phyloP scores from a whole-genome alignment of 306 rosid species.

The Arachis hypogaea region DNA sequence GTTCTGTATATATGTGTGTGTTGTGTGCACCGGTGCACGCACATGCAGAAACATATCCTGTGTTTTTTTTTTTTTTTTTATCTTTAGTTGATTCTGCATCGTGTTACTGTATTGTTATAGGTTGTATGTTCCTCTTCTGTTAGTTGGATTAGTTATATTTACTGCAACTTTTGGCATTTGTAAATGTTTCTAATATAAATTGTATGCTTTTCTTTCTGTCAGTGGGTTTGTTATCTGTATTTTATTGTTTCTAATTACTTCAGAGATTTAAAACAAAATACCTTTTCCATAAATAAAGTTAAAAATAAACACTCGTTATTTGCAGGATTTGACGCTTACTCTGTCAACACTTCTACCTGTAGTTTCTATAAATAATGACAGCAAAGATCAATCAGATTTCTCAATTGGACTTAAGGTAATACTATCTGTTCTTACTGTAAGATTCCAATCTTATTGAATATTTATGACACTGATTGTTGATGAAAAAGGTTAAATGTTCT shows the following conservation, averaged over 20 bases:
- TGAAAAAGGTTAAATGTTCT: slow-evolving; percentile 11
- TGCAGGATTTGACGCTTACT: slow-evolving; percentile 78
- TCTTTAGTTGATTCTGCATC: neutral
- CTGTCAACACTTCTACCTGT: slow-evolving; percentile 81
- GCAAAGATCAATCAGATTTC: slow-evolving; percentile 77
- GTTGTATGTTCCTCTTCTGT: neutral
- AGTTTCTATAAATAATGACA: slow-evolving; percentile 71
- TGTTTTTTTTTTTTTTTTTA: neutral
- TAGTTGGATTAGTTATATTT: too few species aligned
- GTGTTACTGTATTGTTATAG: neutral
- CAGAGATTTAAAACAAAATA: neutral
- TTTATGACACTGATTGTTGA: neutral
- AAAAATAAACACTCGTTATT: slow-evolving; percentile 23
- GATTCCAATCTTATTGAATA: neutral
- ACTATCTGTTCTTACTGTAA: slow-evolving; percentile 7
- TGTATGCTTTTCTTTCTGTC: neutral
- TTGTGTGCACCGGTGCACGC: neutral
- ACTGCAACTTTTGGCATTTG: neutral
- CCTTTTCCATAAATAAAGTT: neutral
- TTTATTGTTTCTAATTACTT: slow-evolving; percentile 24
- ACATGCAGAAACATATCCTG: neutral
- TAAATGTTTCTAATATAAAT: slow-evolving; percentile 1
- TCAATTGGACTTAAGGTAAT: slow-evolving; percentile 84
- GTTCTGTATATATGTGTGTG: neutral
- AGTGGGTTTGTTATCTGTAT: slow-evolving; percentile 30